Conservation (phyloP, 1,139 yeast genomes). For the Debaryomyces subglobosus region DNA sequence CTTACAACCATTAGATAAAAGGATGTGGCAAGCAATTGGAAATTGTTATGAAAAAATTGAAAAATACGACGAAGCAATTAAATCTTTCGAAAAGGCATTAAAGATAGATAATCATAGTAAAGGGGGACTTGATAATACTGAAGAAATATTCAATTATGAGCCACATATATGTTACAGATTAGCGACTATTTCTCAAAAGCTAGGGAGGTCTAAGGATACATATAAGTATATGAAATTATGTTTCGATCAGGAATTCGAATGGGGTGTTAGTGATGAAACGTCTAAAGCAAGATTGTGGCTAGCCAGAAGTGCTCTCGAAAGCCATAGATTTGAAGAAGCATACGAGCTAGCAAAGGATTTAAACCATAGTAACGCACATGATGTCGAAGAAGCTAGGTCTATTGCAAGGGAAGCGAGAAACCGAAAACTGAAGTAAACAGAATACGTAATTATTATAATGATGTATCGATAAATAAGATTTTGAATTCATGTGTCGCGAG, state of each 20-base stretch:
- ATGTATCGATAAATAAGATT: background rate
- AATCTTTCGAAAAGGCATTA: slow-evolving; percentile 59
- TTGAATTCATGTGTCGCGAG: slow-evolving; percentile 2
- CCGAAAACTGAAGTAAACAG: slow-evolving; percentile 31
- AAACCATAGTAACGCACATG: slow-evolving; percentile 78
- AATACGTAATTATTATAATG: background rate
- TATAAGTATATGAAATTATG: slow-evolving; percentile 72
- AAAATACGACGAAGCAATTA: slow-evolving; percentile 66
- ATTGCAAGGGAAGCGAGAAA: slow-evolving; percentile 74
- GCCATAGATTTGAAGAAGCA: slow-evolving; percentile 66
- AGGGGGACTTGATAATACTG: slow-evolving; percentile 15
- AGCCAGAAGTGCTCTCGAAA: slow-evolving; percentile 66
- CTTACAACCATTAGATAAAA: slow-evolving; percentile 82
- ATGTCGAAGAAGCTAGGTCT: slow-evolving; percentile 85
- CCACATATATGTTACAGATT: slow-evolving; percentile 65
- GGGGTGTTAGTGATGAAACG: slow-evolving; percentile 76
- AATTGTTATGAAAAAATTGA: slow-evolving; percentile 84
- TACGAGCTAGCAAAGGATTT: slow-evolving; percentile 74
- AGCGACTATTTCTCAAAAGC: slow-evolving; percentile 67
- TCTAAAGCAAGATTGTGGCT: slow-evolving; percentile 87
- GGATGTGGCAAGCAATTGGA: slow-evolving; percentile 98
- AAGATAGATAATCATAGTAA: slow-evolving; percentile 44
- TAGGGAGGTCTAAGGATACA: slow-evolving; percentile 56
- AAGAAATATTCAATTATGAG: slow-evolving; percentile 29
- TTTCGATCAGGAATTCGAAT: slow-evolving; percentile 64